Evolutionary conservation across 176 grass and related monocot genomes (phyloP), one percentile per base, ranked within the genome.

Genomic region (Hsuehochloa calcarea): DNA sequence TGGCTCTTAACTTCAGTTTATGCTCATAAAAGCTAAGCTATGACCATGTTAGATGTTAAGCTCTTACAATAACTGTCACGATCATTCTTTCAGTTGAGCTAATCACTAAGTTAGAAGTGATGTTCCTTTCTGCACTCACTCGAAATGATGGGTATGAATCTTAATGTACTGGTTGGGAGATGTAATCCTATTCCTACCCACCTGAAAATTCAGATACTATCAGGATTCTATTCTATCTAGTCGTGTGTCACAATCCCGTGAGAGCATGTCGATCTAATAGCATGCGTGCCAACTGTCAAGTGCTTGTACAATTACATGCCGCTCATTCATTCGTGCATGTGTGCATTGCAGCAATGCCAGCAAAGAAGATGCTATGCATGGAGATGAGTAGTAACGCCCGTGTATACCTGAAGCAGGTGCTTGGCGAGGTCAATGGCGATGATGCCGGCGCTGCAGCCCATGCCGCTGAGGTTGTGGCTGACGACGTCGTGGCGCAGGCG

Each of bases 371-470:
- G 31, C 34, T 20, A 17, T 67, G 65, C 35, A 35, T 2, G 65
- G 65, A 5, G 7, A 19, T 20, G 35, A 2, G 41, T 17, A 91
- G 29, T 4, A 5, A 14, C 35, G 31, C 31, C 31, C 31, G 27
- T 5, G 27, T 7, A 14, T 91, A 91, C 90, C 91, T 93, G 84
- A 65, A 95, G 90, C 51, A 92, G 81, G 60, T 79, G 82, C 16
- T 86, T 87, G 31, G 90, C 90, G 25, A 92, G 88, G 61, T 92
- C 93, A 19, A 95, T 75, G 60, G 91, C 81, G 72, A 96, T 85
- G 67, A 89, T 56, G 29, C 93, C 88, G 4, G 93, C 86, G 72
- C 90, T 95, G 76, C 93, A 95, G 0, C 93, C 93, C 94, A 96
- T 93, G 23, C 94, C 91, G 26, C 72, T 86, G 26, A 96, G 89